Percentiles rank a stretch among this genome's conserved stretches.
phyloP scores from a whole-genome alignment of 2,329 filamentous ascomycete genomes.

The Penicillium sclerotigenum region DNA sequence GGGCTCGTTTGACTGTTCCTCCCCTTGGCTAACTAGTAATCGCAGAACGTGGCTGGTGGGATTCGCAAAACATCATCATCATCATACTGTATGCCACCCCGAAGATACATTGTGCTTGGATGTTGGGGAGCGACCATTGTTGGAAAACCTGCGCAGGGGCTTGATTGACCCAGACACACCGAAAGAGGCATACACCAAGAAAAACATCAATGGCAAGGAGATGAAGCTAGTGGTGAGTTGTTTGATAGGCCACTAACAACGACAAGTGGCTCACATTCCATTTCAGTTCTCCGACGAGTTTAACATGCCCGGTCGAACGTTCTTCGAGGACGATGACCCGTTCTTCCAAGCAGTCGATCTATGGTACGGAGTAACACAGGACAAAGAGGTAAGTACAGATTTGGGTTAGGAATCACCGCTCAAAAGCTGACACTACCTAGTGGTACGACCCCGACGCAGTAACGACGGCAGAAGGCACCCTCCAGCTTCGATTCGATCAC shows the following conservation, averaged over 20 bases:
- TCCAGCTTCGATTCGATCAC: conserved; percentile 63
- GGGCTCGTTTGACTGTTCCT: background rate
- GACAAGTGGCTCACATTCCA: background rate
- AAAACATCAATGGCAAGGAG: conserved; percentile 56
- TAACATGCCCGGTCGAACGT: conserved; percentile 63
- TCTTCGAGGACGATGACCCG: conserved; percentile 68
- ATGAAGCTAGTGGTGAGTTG: conserved; percentile 59
- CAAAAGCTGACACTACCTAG: conserved; percentile 33
- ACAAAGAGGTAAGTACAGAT: conserved; percentile 55
- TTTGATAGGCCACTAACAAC: background rate
- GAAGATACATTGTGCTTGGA: conserved; percentile 50
- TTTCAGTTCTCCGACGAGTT: conserved; percentile 68
- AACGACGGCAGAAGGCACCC: conserved; percentile 59
- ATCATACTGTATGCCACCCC: conserved; percentile 29
- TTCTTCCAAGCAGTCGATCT: conserved; percentile 66
- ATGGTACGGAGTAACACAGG: conserved; percentile 69
- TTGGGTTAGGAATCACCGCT: background rate
- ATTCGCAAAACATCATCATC: conserved; percentile 29
- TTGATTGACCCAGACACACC: conserved; percentile 69
- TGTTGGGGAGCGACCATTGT: conserved; percentile 48
- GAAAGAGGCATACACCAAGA: conserved; percentile 54
- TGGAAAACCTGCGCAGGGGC: conserved; percentile 59
- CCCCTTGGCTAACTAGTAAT: background rate
- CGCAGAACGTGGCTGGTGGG: conserved; percentile 57
- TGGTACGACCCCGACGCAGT: conserved; percentile 70